phyloP scores from a whole-genome alignment of 2,329 filamentous ascomycete species.

The Elsinoe perseae region DNA sequence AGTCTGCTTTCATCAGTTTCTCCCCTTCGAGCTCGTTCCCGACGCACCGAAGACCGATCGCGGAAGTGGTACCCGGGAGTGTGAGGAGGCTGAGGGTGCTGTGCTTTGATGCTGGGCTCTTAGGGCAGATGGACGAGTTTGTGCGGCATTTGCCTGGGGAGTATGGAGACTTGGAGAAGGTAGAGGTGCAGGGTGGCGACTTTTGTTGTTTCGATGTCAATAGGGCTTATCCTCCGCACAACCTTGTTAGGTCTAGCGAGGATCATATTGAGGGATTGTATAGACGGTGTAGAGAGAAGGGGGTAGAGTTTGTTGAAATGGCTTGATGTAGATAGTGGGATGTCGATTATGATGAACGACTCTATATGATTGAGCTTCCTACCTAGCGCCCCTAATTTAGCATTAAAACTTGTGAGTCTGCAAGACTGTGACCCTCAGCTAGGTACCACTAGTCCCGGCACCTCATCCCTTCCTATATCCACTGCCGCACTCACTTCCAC shows the following conservation, averaged over 20 bases:
- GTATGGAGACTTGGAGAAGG: background rate
- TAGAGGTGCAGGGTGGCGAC: conserved; percentile 1
- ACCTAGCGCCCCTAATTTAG: too few relatives aligned
- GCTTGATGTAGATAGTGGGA: too few relatives aligned
- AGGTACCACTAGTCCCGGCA: background rate
- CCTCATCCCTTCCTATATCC: conserved; percentile 50
- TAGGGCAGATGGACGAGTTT: conserved; percentile 11
- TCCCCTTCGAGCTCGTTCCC: background rate
- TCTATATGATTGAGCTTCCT: background rate
- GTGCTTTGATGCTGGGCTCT: conserved; percentile 6
- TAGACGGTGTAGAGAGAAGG: background rate
- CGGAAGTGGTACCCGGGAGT: background rate
- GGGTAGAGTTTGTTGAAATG: conserved; percentile 13
- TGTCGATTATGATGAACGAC: too few relatives aligned
- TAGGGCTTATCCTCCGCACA: conserved; percentile 8
- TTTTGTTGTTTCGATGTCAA: conserved; percentile 11
- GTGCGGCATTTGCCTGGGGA: background rate
- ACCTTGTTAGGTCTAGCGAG: conserved; percentile 7
- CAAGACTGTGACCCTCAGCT: too few relatives aligned
- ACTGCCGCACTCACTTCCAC: conserved; percentile 81
- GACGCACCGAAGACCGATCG: background rate
- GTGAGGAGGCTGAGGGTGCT: background rate
- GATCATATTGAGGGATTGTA: conserved; percentile 12
- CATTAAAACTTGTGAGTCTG: too few relatives aligned
- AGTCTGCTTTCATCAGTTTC: conserved; percentile 6